These are phyloP conservation scores for Nannochloris sp. DNA, from an alignment of 139 green algal genomes.

Conservation along the genomic window DNA sequence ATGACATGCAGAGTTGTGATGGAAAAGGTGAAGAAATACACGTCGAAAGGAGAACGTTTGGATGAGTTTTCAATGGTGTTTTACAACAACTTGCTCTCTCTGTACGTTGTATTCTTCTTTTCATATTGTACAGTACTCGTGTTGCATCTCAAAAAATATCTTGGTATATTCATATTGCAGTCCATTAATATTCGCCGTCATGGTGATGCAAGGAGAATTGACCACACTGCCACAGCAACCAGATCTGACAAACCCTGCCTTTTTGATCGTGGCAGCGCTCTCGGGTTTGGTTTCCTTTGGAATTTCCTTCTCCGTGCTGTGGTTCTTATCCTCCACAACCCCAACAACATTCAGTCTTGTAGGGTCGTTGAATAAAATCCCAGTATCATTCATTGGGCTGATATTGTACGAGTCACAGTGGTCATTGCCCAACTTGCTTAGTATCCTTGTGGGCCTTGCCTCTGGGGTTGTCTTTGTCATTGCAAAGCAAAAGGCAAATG, in stretches of 20 bases:
- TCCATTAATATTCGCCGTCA: conserved; percentile 43
- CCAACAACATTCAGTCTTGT: conserved; percentile 86
- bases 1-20: conserved; percentile 72
- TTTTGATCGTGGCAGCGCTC: conserved; percentile 31
- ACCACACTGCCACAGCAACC: conserved; percentile 26
- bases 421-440: conserved; percentile 62
- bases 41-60: conserved; percentile 29
- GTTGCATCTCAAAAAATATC: background rate
- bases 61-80: conserved; percentile 65
- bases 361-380: conserved; percentile 80
- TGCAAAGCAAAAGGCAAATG: conserved; percentile 25
- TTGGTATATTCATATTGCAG: background rate
- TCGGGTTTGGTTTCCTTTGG: conserved; percentile 46
- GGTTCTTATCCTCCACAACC: conserved; percentile 86
- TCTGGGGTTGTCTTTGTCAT: conserved; percentile 67
- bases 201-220: conserved; percentile 45
- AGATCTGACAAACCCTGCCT: conserved; percentile 34
- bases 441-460: conserved; percentile 65
- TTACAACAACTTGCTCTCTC: conserved; percentile 90
- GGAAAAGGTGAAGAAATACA: conserved; percentile 48
- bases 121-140: background rate
- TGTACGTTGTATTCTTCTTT: conserved; percentile 12
- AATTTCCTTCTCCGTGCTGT: conserved; percentile 75
- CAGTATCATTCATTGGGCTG: conserved; percentile 76
- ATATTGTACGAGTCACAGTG: conserved; percentile 65